These are phyloP conservation scores for Tylopilus sp. DNA, from an alignment of 768 basidiomycete species.

Conservation along the genomic window DNA sequence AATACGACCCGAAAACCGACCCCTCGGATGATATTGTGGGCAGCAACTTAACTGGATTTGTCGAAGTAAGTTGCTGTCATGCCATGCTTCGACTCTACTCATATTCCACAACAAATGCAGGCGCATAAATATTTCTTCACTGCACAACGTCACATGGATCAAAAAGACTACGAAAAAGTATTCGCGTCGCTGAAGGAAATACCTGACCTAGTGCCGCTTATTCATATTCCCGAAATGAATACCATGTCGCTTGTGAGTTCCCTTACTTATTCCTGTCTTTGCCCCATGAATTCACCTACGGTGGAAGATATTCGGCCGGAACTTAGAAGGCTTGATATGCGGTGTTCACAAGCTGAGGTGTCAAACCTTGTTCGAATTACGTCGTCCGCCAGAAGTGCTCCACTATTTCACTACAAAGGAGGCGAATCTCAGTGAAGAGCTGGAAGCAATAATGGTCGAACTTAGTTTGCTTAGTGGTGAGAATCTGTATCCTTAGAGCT, in stretches of 20 bases:
- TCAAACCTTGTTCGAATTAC: not conserved
- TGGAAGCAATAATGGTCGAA: not conserved
- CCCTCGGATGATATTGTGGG: too few relatives aligned
- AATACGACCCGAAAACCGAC: too few relatives aligned
- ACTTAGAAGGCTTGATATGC: not conserved
- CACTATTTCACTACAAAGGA: not conserved
- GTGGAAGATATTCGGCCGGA: not conserved
- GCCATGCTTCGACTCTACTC: not conserved
- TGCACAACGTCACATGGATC: not conserved
- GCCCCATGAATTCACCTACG: not conserved
- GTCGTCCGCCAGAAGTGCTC: not conserved
- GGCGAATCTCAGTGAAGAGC: not conserved
- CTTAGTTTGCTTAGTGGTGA: not conserved
- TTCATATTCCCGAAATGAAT: not conserved
- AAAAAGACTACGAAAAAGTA: not conserved
- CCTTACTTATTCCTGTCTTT: not conserved
- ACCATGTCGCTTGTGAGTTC: not conserved
- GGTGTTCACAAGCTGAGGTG: not conserved
- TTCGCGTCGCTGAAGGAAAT: not conserved
- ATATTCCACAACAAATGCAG: not conserved
- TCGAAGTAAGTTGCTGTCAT: not conserved
- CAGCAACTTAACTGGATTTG: not conserved
- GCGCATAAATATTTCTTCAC: not conserved
- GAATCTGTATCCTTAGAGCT: not conserved
- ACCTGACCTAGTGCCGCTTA: not conserved